These are phyloP conservation scores for Moniliella sp. DNA, from an alignment of 1,284 basidiomycete genomes.

Conservation along the genomic window DNA sequence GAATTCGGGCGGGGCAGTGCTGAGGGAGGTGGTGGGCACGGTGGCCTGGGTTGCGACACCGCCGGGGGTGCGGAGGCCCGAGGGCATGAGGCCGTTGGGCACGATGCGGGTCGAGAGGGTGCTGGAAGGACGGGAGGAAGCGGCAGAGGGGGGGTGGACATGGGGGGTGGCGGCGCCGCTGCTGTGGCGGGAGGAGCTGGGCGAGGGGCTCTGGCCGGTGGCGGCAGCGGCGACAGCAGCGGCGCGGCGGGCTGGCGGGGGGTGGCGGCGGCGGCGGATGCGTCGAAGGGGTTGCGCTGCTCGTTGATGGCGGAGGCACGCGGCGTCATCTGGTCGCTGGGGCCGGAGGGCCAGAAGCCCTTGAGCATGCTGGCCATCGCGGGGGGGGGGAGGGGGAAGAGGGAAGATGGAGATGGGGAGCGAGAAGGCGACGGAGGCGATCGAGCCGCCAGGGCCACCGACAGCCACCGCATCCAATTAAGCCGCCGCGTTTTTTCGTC, in stretches of 20 bases:
- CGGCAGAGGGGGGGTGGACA: constrained; percentile 9
- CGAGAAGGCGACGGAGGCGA: no score
- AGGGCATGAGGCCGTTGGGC: constrained; percentile 5
- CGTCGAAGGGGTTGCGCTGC: constrained; percentile 25
- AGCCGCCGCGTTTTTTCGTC: no score
- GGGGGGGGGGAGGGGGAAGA: no score
- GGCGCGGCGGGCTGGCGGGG: background rate
- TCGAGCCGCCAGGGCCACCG: no score
- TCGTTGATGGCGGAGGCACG: background rate
- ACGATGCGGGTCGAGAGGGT: constrained; percentile 1
- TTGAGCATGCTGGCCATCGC: constrained; percentile 24
- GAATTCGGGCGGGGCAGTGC: constrained; percentile 8
- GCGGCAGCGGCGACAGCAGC: background rate
- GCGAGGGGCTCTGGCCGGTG: background rate
- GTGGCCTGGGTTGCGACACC: constrained; percentile 16
- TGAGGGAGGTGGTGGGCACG: constrained; percentile 20
- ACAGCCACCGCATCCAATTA: no score
- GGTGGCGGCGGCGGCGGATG: constrained; percentile 1
- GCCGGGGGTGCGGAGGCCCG: constrained; percentile 19
- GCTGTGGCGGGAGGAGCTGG: constrained; percentile 3
- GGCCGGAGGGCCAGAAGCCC: constrained; percentile 12
- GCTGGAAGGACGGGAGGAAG: constrained; percentile 1
- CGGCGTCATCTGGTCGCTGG: background rate
- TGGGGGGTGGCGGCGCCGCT: constrained; percentile 7
- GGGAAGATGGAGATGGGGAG: no score